Evolutionary conservation across 306 rosid genomes (phyloP), one percentile per base, ranked within the genome.

Genomic region (Cyclanthera cordifolia): DNA sequence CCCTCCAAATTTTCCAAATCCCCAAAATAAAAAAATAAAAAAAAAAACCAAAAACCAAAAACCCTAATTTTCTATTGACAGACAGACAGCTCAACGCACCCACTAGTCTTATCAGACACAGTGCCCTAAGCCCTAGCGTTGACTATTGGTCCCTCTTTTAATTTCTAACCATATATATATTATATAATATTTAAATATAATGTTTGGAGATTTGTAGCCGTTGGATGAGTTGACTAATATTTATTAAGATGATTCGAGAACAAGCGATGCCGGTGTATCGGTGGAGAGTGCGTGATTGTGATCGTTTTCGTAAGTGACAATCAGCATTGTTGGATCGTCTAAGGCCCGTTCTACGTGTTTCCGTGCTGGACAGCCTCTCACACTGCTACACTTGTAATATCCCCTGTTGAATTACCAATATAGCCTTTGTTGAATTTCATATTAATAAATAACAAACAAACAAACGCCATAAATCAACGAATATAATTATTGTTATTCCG

Each of bases 281-380:
- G 83, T 39, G 2, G 80, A 21, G 47, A 53, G 74, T 3, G 91
- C 66, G 86, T 90, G 96, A 79, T 78, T 81, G 76, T 90, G 96
- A 41, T 87, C 91, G 61, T 85, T 84, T 74, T 90, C 96, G 71
- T 90, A 90, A 19, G 95, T 90, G 8, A 90, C 95, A 25, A 90
- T 77, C 28, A 90, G 84, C 95, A 90, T 90, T 60, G 74, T 48
- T 3, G 90, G 84, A 79, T 90, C 95, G 69, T 90, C 96, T 72
- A 81, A 52, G 59, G 95, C 96, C 16, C 96, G 83, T 83, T 87
- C 96, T 76, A 90, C 96, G 66, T 85, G 96, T 73, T 90, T 90
- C 47, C 95, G 76, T 34, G 96, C 96, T 0, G 91, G 90, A 59
- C 96, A 90, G 0, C 95, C 96, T 67, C 87, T 87, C 74, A 82